Evolutionary conservation across 225 moss, liverwort and hornwort species (phyloP), one percentile per base, ranked within the genome.

Genomic region (Polytrichum formosum): DNA sequence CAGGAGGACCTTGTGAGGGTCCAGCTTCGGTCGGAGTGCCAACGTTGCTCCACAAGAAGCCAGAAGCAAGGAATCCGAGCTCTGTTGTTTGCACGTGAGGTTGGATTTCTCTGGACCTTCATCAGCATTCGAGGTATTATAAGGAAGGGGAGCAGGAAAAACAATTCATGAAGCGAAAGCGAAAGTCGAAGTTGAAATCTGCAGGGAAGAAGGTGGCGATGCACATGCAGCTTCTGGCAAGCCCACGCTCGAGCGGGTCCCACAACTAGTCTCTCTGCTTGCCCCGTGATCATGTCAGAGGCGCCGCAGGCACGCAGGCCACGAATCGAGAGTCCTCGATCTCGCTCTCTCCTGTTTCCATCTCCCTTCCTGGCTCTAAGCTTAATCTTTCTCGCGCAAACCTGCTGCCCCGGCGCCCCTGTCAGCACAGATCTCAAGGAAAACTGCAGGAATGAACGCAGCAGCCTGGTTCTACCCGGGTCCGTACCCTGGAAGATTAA

Each of bases 141-240:
- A 66, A 66, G 19, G 20, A 46, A 66, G 33, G 20, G 37, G 23
- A 2, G 20, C 10, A 13, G 46, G 20, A n/a, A 33, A 4, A 53
- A 33, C 13, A 31, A 21, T 66, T 46, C 66, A 33, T 66, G 66
- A 35, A 53, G 66, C 37, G 66, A 22, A 46, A 46, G 13, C 7
- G n/a, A 35, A 66, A 22, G 18, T 9, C 7, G 35, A 33, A 46
- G 66, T 30, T 22, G 59, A 2, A 20, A 8, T 33, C 31, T 20
- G 66, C 29, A 33, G n/a, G 66, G 7, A 33, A 66, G 66, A 53
- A 66, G 66, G 66, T 66, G 33, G 20, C 2, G 37, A 66, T 66
- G 66, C 66, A 66, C 66, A 66, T 65, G 65, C 66, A 66, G 37
- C 33, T 21, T 66, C 66, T 66, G 66, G 21, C 63, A 63, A 63